Conservation (phyloP, 2,329 filamentous ascomycete genomes). For the Neonectria coccinea region DNA sequence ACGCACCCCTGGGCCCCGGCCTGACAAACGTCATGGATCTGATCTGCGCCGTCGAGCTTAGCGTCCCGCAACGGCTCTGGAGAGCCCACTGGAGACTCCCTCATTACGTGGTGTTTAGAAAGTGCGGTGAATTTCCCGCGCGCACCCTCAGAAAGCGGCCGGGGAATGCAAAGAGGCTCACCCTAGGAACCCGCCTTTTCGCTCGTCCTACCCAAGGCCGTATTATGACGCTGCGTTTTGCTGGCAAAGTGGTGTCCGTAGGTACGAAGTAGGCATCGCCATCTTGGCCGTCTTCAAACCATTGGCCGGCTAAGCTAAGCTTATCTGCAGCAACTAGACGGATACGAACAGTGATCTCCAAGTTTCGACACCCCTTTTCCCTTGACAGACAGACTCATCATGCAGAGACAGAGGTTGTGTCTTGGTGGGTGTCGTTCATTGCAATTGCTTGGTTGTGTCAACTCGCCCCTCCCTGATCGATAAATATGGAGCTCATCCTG, state of each 20-base stretch:
- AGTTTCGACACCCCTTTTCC: neutral
- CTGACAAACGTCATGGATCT: constrained; percentile 6
- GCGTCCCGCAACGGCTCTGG: constrained; percentile 9
- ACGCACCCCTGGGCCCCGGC: constrained; percentile 1
- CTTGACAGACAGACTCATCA: neutral
- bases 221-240: neutral
- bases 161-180: neutral
- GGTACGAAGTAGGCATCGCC: neutral
- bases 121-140: neutral
- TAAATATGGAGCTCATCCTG: constrained; percentile 9
- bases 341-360: neutral
- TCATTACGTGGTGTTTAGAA: neutral
- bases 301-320: neutral
- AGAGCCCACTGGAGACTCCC: constrained; percentile 10
- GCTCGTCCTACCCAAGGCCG: neutral
- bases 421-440: neutral
- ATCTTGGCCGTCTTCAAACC: neutral
- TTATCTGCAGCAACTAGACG: neutral
- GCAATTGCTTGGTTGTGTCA: neutral
- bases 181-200: neutral
- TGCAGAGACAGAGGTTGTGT: neutral
- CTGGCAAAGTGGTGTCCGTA: neutral
- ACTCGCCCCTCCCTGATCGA: constrained; percentile 13
- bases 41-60: constrained; percentile 6
- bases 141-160: neutral